phyloP scores from a whole-genome alignment of 2,329 filamentous ascomycete species.

The Didymellaceae sp. region DNA sequence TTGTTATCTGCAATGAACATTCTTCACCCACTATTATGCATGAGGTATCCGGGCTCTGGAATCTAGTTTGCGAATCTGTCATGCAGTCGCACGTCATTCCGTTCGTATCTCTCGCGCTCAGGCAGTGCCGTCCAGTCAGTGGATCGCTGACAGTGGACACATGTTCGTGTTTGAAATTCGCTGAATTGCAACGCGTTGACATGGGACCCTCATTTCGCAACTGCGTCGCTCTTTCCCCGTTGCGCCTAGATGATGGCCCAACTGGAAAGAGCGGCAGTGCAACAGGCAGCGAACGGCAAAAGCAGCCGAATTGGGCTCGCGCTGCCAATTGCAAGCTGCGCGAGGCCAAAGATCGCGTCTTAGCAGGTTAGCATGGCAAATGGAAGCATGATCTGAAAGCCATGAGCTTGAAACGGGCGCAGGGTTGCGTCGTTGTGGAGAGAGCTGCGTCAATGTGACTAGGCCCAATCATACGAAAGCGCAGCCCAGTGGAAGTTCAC shows the following conservation, averaged over 20 bases:
- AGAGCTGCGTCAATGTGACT: conserved; percentile 17
- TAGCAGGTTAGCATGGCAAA: neutral
- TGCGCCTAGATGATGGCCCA: conserved; percentile 7
- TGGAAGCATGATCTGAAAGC: conserved; percentile 2
- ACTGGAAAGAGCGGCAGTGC: conserved; percentile 12
- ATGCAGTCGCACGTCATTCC: conserved; percentile 11
- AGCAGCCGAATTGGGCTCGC: conserved; percentile 1
- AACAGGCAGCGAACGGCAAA: conserved; percentile 6
- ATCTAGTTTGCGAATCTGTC: neutral
- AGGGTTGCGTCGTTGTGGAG: conserved; percentile 17
- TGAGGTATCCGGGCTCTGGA: neutral
- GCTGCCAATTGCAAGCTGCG: conserved; percentile 7
- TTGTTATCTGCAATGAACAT: conserved; percentile 1
- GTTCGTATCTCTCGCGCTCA: conserved; percentile 1
- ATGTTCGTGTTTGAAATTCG: neutral
- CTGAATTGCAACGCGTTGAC: conserved; percentile 1
- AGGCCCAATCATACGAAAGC: conserved; percentile 12
- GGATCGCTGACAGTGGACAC: neutral
- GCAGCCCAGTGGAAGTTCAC: conserved; percentile 19
- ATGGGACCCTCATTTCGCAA: conserved; percentile 16
- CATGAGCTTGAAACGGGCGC: conserved; percentile 15
- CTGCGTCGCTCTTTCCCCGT: conserved; percentile 17
- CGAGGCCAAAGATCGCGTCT: neutral
- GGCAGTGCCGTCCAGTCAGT: neutral
- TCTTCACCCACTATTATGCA: neutral